These are phyloP conservation scores for Fusarium acutatum DNA, from an alignment of 2,329 filamentous ascomycete species.

Conservation along the genomic window DNA sequence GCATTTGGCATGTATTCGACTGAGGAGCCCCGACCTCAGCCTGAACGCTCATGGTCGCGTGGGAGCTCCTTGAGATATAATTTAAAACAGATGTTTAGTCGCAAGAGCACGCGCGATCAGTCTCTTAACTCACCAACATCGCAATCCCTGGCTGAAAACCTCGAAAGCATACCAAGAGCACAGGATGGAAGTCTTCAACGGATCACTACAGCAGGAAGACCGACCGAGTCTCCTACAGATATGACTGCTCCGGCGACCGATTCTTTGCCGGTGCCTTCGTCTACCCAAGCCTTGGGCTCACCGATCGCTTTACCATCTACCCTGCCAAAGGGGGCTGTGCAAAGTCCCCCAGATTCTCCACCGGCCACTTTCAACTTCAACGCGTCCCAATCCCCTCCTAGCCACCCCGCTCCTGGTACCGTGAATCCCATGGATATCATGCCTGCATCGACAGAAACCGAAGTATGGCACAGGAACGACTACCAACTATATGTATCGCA, in stretches of 20 bases:
- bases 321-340: conserved; percentile 24
- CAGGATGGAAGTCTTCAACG: conserved; percentile 35
- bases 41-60: conserved; percentile 42
- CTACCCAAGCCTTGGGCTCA: conserved; percentile 32
- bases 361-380: conserved; percentile 35
- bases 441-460: conserved; percentile 52
- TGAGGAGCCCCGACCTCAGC: conserved; percentile 34
- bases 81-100: conserved; percentile 48
- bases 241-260: conserved; percentile 31
- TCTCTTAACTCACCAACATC: conserved; percentile 42
- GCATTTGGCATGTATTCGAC: conserved; percentile 51
- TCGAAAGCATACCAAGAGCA: conserved; percentile 10
- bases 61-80: conserved; percentile 49
- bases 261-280: conserved; percentile 16
- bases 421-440: conserved; percentile 65
- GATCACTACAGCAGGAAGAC: conserved; percentile 35
- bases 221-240: conserved; percentile 46
- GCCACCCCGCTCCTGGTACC: conserved; percentile 54
- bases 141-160: conserved; percentile 23
- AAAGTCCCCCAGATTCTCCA: conserved; percentile 41
- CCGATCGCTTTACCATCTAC: conserved; percentile 32
- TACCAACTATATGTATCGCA: conserved; percentile 46
- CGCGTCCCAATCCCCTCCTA: conserved; percentile 43
- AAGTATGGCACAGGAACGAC: conserved; percentile 50
- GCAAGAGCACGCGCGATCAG: conserved; percentile 46